These are phyloP conservation scores for Ceratobasidium sp. DNA, from an alignment of 1,284 basidiomycete genomes.

Conservation along the genomic window DNA sequence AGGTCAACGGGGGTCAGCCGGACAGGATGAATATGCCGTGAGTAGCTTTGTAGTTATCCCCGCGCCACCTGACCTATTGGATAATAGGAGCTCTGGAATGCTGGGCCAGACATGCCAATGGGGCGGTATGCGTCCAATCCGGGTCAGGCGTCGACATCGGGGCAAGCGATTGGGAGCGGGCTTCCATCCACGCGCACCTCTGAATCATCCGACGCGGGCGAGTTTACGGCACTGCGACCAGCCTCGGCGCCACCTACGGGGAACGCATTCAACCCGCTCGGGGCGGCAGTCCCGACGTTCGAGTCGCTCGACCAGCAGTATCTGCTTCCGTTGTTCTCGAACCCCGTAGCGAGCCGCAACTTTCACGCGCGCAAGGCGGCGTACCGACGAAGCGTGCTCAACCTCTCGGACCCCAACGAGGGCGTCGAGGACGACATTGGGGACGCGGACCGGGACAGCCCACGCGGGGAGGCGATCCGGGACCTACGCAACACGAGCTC, in stretches of 20 bases:
- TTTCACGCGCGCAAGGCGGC: slow-evolving; percentile 84
- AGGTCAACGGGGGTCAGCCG: slow-evolving; percentile 10
- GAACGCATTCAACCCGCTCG: slow-evolving; percentile 51
- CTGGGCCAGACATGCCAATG: slow-evolving; percentile 15
- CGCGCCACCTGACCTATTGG: not conserved
- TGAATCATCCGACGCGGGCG: slow-evolving; percentile 57
- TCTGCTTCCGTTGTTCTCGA: slow-evolving; percentile 93
- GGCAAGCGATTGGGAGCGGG: slow-evolving; percentile 62
- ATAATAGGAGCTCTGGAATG: slow-evolving; percentile 28
- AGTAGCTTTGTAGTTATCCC: not conserved
- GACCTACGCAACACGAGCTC: slow-evolving; percentile 22
- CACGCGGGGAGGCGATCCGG: slow-evolving; percentile 5
- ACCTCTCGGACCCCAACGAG: slow-evolving; percentile 18
- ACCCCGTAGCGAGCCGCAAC: slow-evolving; percentile 89
- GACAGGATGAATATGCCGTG: slow-evolving; percentile 36
- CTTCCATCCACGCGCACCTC: slow-evolving; percentile 76
- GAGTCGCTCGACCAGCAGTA: slow-evolving; percentile 95
- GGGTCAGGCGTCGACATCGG: not conserved
- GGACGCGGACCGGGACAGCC: not conserved
- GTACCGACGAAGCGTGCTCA: slow-evolving; percentile 35
- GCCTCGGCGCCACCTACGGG: slow-evolving; percentile 50
- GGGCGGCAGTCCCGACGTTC: slow-evolving; percentile 85
- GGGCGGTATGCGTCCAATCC: slow-evolving; percentile 21
- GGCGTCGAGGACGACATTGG: slow-evolving; percentile 28
- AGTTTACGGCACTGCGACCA: slow-evolving; percentile 49